phyloP scores from a whole-genome alignment of 495 filamentous ascomycete species.

The Thozetella sp. region DNA sequence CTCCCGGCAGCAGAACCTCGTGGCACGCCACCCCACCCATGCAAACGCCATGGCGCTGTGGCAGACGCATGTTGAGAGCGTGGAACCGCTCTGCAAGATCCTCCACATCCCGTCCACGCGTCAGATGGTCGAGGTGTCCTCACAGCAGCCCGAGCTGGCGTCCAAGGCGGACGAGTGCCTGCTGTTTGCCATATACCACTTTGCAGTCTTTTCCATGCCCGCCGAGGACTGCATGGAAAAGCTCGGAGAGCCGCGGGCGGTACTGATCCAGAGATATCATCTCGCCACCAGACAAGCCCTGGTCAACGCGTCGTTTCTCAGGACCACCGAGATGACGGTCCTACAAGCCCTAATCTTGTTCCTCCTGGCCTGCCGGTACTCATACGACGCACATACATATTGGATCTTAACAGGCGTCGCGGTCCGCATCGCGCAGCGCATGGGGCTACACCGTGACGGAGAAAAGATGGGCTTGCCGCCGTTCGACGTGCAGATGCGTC shows the following conservation, averaged over 20 bases:
- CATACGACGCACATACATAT: slow-evolving; percentile 29
- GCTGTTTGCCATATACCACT: slow-evolving; percentile 40
- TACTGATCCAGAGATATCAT: slow-evolving; percentile 24
- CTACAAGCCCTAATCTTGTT: slow-evolving; percentile 40
- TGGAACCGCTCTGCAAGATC: slow-evolving; percentile 59
- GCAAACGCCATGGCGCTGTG: slow-evolving; percentile 40
- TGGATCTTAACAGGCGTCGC: slow-evolving; percentile 43
- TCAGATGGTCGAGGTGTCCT: slow-evolving; percentile 27
- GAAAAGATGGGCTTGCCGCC: slow-evolving; percentile 49
- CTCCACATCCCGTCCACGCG: slow-evolving; percentile 55
- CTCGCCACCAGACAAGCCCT: slow-evolving; percentile 36
- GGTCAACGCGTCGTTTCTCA: slow-evolving; percentile 37
- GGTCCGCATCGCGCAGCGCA: slow-evolving; percentile 40
- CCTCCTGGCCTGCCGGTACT: slow-evolving; percentile 25
- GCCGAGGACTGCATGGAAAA: slow-evolving; percentile 32
- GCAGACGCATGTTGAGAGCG: slow-evolving; percentile 54
- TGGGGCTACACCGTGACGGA: slow-evolving; percentile 55
- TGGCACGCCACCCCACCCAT: slow-evolving; percentile 13
- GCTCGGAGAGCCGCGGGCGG: slow-evolving; percentile 24
- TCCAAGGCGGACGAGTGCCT: slow-evolving; percentile 32
- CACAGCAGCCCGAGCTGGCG: slow-evolving; percentile 11
- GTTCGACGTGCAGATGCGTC: slow-evolving; percentile 63
- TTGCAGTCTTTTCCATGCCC: slow-evolving; percentile 30
- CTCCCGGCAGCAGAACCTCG: not conserved
- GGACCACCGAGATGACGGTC: slow-evolving; percentile 33